phyloP scores from a whole-genome alignment of 2,329 filamentous ascomycete species.

The Pseudogymnoascus verrucosus region DNA sequence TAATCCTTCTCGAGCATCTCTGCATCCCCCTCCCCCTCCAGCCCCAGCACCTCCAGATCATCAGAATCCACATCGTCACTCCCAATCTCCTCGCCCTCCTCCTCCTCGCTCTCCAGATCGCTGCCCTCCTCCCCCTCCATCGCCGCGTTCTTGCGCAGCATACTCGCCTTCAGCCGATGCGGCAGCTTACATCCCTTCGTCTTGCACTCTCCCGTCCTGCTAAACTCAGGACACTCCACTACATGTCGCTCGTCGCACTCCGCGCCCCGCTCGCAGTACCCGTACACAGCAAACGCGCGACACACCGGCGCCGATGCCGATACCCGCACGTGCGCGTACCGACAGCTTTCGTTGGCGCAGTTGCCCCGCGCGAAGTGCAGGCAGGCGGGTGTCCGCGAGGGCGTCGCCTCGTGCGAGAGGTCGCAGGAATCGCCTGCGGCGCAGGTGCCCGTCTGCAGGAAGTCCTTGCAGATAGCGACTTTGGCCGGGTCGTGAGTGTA shows the following conservation, averaged over 20 bases:
- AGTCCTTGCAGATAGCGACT: conserved; percentile 85
- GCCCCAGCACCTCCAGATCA: conserved; percentile 55
- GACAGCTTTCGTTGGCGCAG: conserved; percentile 79
- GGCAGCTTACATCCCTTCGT: conserved; percentile 74
- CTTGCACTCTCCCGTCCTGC: conserved; percentile 79
- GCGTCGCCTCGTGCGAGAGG: conserved; percentile 77
- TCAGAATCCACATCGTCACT: conserved; percentile 77
- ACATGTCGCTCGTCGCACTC: conserved; percentile 77
- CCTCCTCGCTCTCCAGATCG: conserved; percentile 74
- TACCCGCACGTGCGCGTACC: conserved; percentile 77
- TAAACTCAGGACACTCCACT: conserved; percentile 90
- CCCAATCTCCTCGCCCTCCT: conserved; percentile 52
- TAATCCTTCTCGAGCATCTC: conserved; percentile 55
- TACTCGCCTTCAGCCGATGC: conserved; percentile 80
- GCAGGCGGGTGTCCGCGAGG: conserved; percentile 80
- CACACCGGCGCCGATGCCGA: conserved; percentile 74
- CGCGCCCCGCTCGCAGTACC: conserved; percentile 79
- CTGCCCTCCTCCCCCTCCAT: conserved; percentile 42
- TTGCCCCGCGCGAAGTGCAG: conserved; percentile 84
- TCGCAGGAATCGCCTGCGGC: conserved; percentile 72
- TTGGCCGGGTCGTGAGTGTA: conserved; percentile 79
- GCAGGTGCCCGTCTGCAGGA: conserved; percentile 73
- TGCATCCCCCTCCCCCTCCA: conserved; percentile 41
- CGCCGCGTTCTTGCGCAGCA: conserved; percentile 57
- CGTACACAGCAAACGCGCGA: conserved; percentile 72